These are phyloP conservation scores for Cercis canadensis DNA, from an alignment of 306 rosid species.

Conservation along the genomic window DNA sequence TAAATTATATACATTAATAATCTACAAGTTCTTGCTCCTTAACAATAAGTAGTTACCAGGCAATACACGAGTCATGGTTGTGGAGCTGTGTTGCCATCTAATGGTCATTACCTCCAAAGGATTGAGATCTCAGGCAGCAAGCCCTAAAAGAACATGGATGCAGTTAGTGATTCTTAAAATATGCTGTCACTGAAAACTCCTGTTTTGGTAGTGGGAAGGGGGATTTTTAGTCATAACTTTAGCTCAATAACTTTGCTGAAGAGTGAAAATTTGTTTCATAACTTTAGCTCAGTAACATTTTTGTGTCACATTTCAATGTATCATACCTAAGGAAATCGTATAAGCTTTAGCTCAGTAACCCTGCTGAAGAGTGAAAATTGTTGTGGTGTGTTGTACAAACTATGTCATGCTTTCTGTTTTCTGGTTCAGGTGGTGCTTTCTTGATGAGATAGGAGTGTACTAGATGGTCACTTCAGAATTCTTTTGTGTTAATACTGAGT, in stretches of 20 bases:
- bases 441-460: background rate
- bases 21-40: conserved; percentile 53
- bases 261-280: no score
- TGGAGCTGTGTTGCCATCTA: conserved; percentile 59
- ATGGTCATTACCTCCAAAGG: conserved; percentile 51
- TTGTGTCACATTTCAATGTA: conserved; percentile 23
- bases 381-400: conserved; percentile 6
- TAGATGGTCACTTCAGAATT: conserved; percentile 13
- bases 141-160: conserved; percentile 43
- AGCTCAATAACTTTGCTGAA: no score
- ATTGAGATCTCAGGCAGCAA: conserved; percentile 51
- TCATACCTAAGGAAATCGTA: background rate
- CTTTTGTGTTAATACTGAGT: background rate
- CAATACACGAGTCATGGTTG: conserved; percentile 42
- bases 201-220: conserved; percentile 9
- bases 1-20: conserved; percentile 20
- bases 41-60: conserved; percentile 53
- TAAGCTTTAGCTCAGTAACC: background rate
- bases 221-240: conserved; percentile 5
- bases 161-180: conserved; percentile 41
- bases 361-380: background rate
- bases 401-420: conserved; percentile 1
- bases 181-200: conserved; percentile 4
- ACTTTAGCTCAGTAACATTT: background rate
- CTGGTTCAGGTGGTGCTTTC: conserved; percentile 19